Conservation (phyloP, 108 stramenopile genomes). For the Skeletonema costatum region DNA sequence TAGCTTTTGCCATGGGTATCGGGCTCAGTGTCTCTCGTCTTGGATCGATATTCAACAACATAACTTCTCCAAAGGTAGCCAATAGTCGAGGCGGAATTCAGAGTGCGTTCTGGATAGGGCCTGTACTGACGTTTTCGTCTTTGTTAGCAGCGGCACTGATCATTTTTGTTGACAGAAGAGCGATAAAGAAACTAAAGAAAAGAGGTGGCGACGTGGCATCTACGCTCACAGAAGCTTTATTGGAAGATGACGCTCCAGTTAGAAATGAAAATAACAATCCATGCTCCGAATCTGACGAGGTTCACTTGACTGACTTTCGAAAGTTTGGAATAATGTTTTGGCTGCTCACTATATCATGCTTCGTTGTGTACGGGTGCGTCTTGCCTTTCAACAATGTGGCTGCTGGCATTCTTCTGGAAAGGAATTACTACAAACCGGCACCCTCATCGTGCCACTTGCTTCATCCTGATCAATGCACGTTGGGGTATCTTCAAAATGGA, state of each 20-base stretch:
- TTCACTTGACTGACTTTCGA: slow-evolving; percentile 28
- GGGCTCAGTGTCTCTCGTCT: slow-evolving; percentile 52
- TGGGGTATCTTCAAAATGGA: slow-evolving; percentile 26
- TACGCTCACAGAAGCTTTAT: slow-evolving; percentile 7
- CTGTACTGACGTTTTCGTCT: slow-evolving; percentile 20
- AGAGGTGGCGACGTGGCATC: slow-evolving; percentile 10
- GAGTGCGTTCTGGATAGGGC: slow-evolving; percentile 55
- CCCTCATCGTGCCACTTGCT: slow-evolving; percentile 32
- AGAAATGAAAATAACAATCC: neutral
- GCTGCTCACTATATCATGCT: slow-evolving; percentile 58
- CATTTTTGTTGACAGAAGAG: slow-evolving; percentile 20
- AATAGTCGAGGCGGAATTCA: slow-evolving; percentile 21
- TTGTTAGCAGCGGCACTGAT: slow-evolving; percentile 21
- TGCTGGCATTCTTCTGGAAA: slow-evolving; percentile 57
- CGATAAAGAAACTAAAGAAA: slow-evolving; percentile 5
- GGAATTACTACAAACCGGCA: slow-evolving; percentile 46
- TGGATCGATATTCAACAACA: slow-evolving; percentile 65
- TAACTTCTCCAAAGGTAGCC: slow-evolving; percentile 53
- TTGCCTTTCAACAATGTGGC: slow-evolving; percentile 77
- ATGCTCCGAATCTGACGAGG: neutral
- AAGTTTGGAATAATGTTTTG: slow-evolving; percentile 55
- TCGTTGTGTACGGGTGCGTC: slow-evolving; percentile 70
- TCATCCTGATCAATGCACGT: slow-evolving; percentile 41
- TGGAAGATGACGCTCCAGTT: slow-evolving; percentile 1
- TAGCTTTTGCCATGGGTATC: slow-evolving; percentile 69